Evolutionary conservation across 1,284 basidiomycete genomes (phyloP).

Genomic region (Phellopilus nigrolimitatus): DNA sequence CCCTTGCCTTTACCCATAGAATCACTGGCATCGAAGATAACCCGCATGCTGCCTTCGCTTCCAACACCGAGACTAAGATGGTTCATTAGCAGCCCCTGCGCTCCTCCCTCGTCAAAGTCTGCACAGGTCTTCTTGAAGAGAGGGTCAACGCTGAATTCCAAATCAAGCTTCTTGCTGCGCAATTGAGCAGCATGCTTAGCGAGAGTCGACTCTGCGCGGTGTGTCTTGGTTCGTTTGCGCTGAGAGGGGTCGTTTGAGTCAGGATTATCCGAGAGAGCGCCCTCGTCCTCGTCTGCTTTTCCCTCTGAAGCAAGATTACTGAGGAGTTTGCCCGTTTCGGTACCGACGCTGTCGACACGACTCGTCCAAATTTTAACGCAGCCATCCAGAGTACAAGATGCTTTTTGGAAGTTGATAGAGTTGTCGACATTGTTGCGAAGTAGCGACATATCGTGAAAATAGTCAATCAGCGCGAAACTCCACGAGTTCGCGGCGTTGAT

Average conservation of each 20-base stretch:
- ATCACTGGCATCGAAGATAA: constrained; percentile 97
- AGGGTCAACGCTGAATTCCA: constrained; percentile 95
- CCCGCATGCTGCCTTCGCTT: constrained; percentile 77
- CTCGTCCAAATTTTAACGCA: constrained; percentile 99
- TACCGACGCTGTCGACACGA: constrained; percentile 94
- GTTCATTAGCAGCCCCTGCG: constrained; percentile 91
- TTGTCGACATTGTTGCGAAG: constrained; percentile 88
- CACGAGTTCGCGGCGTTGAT: constrained; percentile 98
- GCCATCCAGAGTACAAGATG: constrained; percentile 95
- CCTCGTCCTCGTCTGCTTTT: constrained; percentile 47
- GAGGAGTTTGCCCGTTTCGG: constrained; percentile 93
- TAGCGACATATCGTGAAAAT: constrained; percentile 99
- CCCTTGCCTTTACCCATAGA: constrained; percentile 76
- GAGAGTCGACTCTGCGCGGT: constrained; percentile 74
- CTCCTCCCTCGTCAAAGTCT: constrained; percentile 98
- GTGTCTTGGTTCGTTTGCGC: constrained; percentile 51
- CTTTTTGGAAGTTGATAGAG: constrained; percentile 98
- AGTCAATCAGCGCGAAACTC: constrained; percentile 98
- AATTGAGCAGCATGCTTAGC: constrained; percentile 81
- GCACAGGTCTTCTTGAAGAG: constrained; percentile 97
- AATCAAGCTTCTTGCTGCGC: constrained; percentile 87
- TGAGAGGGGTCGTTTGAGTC: constrained; percentile 52
- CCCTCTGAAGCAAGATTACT: constrained; percentile 83
- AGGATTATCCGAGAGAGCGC: constrained; percentile 56
- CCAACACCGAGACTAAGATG: constrained; percentile 75